Evolutionary conservation across 176 grass and related monocot species (phyloP).

Genomic region (Chrysopogon serrulatus): DNA sequence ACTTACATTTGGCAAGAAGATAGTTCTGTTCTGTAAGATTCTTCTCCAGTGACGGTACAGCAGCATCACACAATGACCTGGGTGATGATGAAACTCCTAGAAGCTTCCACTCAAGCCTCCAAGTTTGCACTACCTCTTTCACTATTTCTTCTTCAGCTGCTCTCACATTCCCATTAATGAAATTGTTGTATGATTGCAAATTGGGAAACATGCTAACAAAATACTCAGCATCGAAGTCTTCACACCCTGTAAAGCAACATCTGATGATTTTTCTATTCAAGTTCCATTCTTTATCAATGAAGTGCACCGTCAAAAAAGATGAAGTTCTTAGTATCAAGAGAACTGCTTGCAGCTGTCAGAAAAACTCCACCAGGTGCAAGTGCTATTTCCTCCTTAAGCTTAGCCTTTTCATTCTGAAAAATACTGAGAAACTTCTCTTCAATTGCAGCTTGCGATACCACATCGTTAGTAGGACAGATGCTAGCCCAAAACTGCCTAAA

Average conservation of each 20-base stretch:
- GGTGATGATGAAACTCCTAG: background rate
- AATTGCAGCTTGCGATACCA: background rate
- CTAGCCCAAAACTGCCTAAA: background rate
- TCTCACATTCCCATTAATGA: too few relatives aligned
- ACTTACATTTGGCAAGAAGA: background rate
- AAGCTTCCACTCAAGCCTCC: conserved; percentile 6
- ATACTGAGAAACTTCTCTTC: background rate
- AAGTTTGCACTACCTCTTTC: background rate
- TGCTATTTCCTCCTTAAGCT: background rate
- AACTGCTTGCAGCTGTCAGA: background rate
- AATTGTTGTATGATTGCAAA: background rate
- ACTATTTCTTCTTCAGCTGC: background rate
- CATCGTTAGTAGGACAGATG: background rate
- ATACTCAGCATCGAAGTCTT: background rate
- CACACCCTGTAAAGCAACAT: background rate
- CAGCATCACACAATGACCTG: background rate
- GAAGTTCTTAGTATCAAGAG: background rate
- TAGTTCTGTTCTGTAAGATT: background rate
- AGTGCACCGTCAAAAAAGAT: background rate
- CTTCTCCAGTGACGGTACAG: background rate
- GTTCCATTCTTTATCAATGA: conserved; percentile 19
- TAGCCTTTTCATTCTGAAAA: conserved; percentile 7
- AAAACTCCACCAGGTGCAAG: background rate
- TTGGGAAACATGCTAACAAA: background rate
- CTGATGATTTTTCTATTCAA: conserved; percentile 3